Evolutionary conservation across 2,329 filamentous ascomycete genomes (phyloP).

Genomic region (Blumeria hordei): DNA sequence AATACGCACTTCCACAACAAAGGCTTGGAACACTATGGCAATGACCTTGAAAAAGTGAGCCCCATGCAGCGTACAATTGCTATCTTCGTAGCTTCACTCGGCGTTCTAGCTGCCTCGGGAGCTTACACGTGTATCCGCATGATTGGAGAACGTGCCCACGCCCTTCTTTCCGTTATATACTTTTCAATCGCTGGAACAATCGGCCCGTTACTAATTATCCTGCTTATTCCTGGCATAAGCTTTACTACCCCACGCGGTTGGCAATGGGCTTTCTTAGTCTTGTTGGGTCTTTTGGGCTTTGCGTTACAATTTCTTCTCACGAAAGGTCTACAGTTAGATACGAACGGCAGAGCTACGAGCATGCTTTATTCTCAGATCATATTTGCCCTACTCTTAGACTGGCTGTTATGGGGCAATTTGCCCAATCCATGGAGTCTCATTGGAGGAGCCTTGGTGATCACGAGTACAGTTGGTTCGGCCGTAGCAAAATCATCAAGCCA

Average conservation of each 20-base stretch:
- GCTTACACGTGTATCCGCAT: conserved; percentile 56
- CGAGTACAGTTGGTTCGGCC: conserved; percentile 13
- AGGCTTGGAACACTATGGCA: background rate
- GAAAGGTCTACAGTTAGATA: conserved; percentile 32
- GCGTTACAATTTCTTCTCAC: conserved; percentile 73
- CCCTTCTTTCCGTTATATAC: conserved; percentile 69
- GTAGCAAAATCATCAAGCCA: conserved; percentile 7
- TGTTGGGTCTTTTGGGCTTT: conserved; percentile 53
- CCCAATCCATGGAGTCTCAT: conserved; percentile 11
- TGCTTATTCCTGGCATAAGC: conserved; percentile 21
- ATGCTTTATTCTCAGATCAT: conserved; percentile 50
- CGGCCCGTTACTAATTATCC: conserved; percentile 30
- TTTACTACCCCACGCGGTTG: conserved; percentile 21
- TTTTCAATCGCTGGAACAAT: conserved; percentile 49
- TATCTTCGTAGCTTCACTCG: conserved; percentile 47
- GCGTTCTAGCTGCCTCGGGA: conserved; percentile 50
- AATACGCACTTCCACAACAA: conserved; percentile 4
- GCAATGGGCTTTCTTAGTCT: conserved; percentile 39
- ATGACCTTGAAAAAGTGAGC: conserved; percentile 6
- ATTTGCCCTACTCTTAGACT: conserved; percentile 24
- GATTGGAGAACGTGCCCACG: conserved; percentile 59
- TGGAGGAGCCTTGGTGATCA: conserved; percentile 12
- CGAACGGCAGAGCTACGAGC: conserved; percentile 21
- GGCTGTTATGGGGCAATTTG: conserved; percentile 13
- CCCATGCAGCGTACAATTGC: conserved; percentile 25